Evolutionary conservation across 768 basidiomycete genomes (phyloP).

Genomic region (Suillus spraguei): DNA sequence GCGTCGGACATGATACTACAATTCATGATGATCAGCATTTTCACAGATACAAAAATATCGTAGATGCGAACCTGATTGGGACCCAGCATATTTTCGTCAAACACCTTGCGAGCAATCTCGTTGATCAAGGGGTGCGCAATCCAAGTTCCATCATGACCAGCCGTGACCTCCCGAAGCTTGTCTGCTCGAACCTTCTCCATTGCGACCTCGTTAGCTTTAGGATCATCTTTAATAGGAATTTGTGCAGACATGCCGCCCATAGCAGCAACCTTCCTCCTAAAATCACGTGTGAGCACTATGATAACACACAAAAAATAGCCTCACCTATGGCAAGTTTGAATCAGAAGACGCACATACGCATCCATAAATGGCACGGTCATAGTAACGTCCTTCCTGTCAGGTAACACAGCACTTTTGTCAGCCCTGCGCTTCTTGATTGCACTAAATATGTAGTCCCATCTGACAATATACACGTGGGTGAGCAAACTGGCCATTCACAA

Average conservation of each 20-base stretch:
- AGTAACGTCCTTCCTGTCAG: constrained; percentile 94
- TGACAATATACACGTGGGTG: constrained; percentile 34
- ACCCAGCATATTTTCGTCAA: constrained; percentile 94
- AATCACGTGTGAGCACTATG: constrained; percentile 12
- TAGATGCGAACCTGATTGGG: constrained; percentile 78
- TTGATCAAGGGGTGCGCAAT: constrained; percentile 98
- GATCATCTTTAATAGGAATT: constrained; percentile 97
- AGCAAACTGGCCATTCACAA: constrained; percentile 7
- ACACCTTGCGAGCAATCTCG: constrained; percentile 85
- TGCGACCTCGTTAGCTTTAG: constrained; percentile 89
- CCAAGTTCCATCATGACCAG: constrained; percentile 98
- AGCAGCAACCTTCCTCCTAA: constrained; percentile 93
- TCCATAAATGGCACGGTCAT: constrained; percentile 99
- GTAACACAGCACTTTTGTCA: constrained; percentile 84
- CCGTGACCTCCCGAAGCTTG: constrained; percentile 93
- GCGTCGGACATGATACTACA: constrained; percentile 87
- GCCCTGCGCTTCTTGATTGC: constrained; percentile 98
- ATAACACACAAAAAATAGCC: neutral
- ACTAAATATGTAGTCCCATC: constrained; percentile 96
- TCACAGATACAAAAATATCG: constrained; percentile 3
- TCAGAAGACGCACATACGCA: constrained; percentile 91
- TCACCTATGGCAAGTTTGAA: constrained; percentile 97
- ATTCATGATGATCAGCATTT: neutral
- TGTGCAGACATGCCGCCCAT: constrained; percentile 99
- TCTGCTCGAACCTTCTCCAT: constrained; percentile 96